These are phyloP conservation scores for Asterochloris erici DNA, from an alignment of 139 green algal species.

Conservation along the genomic window DNA sequence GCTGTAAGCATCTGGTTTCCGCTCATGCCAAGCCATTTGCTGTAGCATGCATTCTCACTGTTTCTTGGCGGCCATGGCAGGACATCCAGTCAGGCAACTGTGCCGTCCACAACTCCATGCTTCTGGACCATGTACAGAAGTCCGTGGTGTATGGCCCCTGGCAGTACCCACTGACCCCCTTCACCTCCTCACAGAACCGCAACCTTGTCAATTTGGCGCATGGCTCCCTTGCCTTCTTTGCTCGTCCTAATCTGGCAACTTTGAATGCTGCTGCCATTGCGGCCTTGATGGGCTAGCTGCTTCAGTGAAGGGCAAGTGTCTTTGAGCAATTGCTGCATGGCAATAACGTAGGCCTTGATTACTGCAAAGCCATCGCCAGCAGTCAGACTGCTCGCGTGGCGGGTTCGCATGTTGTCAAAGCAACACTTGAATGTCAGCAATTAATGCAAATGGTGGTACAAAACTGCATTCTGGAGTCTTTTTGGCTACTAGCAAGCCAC, in stretches of 20 bases:
- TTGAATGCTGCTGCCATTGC: conserved; percentile 3
- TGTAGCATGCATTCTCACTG: not conserved
- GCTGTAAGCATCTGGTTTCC: not conserved
- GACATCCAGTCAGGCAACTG: conserved; percentile 71
- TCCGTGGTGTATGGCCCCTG: conserved; percentile 63
- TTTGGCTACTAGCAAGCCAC: too few relatives aligned
- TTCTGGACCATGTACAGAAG: conserved; percentile 81
- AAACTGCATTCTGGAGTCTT: too few relatives aligned
- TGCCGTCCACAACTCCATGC: conserved; percentile 76
- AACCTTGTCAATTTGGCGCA: conserved; percentile 35
- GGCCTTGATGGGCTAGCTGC: not conserved
- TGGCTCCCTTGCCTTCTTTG: conserved; percentile 26
- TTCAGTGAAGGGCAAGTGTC: not conserved
- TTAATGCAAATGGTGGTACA: too few relatives aligned
- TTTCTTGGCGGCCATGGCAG: conserved; percentile 15
- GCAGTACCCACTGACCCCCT: conserved; percentile 50
- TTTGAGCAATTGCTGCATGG: too few relatives aligned
- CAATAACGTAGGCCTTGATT: too few relatives aligned
- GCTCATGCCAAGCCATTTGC: not conserved
- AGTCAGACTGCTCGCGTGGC: too few relatives aligned
- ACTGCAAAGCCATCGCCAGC: too few relatives aligned
- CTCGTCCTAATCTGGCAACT: conserved; percentile 7
- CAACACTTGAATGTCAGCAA: too few relatives aligned
- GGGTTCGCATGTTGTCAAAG: too few relatives aligned
- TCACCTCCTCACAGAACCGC: conserved; percentile 52